These are phyloP conservation scores for Fusarium sp. DNA, from an alignment of 2,329 filamentous ascomycete species.

Conservation along the genomic window DNA sequence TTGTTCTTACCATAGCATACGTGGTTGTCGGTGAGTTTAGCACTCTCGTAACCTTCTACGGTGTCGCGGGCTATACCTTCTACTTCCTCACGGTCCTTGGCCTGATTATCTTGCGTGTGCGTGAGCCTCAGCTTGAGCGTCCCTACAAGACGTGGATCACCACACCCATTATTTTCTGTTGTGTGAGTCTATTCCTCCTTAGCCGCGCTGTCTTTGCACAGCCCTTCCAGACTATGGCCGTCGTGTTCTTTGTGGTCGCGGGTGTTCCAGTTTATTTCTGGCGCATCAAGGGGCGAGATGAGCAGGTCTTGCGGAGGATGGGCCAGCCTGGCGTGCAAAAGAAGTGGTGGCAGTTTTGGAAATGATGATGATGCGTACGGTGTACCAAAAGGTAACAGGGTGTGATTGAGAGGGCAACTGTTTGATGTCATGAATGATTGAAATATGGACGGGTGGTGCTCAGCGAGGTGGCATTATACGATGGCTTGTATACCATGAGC, in stretches of 20 bases:
- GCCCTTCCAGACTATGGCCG: slow-evolving; percentile 89
- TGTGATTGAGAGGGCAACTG: slow-evolving; percentile 3
- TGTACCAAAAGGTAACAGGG: background rate
- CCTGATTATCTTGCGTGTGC: slow-evolving; percentile 88
- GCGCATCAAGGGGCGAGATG: slow-evolving; percentile 78
- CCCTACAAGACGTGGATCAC: slow-evolving; percentile 97
- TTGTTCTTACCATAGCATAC: slow-evolving; percentile 78
- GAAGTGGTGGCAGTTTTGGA: slow-evolving; percentile 74
- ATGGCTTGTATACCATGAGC: slow-evolving; percentile 26
- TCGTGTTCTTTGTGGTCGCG: slow-evolving; percentile 84
- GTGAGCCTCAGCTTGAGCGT: slow-evolving; percentile 87
- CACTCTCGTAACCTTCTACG: slow-evolving; percentile 95
- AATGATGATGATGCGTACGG: slow-evolving; percentile 40
- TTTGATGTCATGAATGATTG: slow-evolving; percentile 18
- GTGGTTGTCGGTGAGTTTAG: slow-evolving; percentile 89
- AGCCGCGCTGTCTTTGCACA: slow-evolving; percentile 91
- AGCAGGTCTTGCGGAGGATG: slow-evolving; percentile 59
- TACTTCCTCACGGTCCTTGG: slow-evolving; percentile 97
- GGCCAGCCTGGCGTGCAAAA: slow-evolving; percentile 50
- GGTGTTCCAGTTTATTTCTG: slow-evolving; percentile 92
- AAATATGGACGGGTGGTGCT: slow-evolving; percentile 7
- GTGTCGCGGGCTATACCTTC: slow-evolving; percentile 96
- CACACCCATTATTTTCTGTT: slow-evolving; percentile 98
- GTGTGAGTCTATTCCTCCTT: slow-evolving; percentile 92
- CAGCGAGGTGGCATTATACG: slow-evolving; percentile 10